Evolutionary conservation across 805 yeast genomes (phyloP), one percentile per base, ranked within the genome.

Genomic region (Zygosaccharomyces siamensis): DNA sequence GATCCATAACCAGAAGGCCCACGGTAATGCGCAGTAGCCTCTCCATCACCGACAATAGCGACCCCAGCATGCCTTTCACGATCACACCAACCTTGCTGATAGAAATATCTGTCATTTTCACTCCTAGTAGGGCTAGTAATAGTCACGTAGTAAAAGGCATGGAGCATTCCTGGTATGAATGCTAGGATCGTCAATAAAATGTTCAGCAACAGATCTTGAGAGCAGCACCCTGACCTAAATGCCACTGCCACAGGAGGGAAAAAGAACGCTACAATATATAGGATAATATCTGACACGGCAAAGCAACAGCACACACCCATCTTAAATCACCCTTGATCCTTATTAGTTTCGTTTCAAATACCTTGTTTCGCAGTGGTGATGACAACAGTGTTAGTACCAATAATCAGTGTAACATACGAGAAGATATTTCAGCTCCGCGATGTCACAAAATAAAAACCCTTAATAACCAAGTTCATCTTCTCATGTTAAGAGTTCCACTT

Each of bases 211-310:
- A 75, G 61, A 43, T 84, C 86, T 30, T 69, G 60, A 2, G 84
- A 72, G 56, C 79, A 80, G 12, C 77, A 46, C 1, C 93, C 93
- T 42, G 80, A 69, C 60, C 89, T 73, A 32, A 83, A 72, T 64
- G 81, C 67, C 8, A 86, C 89, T 0, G 90, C 86, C 10, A 85
- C 70, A 0, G 93, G 93, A 2, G 95, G 93, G 60, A 83, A 73
- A 44, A 85, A 71, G 43, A 84, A 73, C 2, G 88, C 83, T 6
- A 81, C 61, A 1, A 81, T 55, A 48, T 81, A 79, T 12, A 86
- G 75, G 11, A 80, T 62, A n/a, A 81, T 61, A 61, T 85, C 90
- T 16, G 70, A 63, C 5, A 60, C 63, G 7, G 66, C 58, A 47
- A 66, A 66, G 43, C 63, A 62, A 10, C 56, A 45, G 48, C 57